Percentiles rank a stretch among this genome's conserved stretches.
These are phyloP conservation scores for Fusarium vanettenii DNA, from an alignment of 2,329 filamentous ascomycete species.

Conservation along the genomic window DNA sequence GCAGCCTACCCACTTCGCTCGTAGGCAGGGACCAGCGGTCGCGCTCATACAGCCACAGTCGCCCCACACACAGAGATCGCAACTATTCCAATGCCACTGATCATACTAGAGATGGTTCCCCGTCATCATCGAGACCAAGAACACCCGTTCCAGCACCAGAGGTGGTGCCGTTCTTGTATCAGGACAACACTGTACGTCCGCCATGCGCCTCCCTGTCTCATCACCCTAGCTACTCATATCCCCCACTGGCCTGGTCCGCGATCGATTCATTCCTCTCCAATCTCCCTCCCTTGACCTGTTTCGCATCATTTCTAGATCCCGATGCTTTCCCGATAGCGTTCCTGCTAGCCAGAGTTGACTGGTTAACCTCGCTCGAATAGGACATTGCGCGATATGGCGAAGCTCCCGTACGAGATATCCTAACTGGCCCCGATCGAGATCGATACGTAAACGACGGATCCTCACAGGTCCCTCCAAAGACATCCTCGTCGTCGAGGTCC, in stretches of 20 bases:
- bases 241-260: conserved; percentile 14
- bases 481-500: conserved; percentile 71
- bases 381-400: conserved; percentile 83
- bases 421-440: conserved; percentile 76
- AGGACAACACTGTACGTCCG: conserved; percentile 76
- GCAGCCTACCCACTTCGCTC: conserved; percentile 66
- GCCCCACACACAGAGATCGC: conserved; percentile 73
- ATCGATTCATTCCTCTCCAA: conserved; percentile 29
- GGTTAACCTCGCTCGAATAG: conserved; percentile 53
- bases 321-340: not conserved
- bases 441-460: conserved; percentile 67
- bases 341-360: conserved; percentile 20
- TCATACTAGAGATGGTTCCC: conserved; percentile 79
- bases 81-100: conserved; percentile 84
- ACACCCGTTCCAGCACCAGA: conserved; percentile 92
- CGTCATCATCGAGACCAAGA: conserved; percentile 79
- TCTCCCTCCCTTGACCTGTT: conserved; percentile 19
- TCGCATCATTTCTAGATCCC: conserved; percentile 16
- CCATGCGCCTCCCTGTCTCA: conserved; percentile 40
- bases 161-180: conserved; percentile 97
- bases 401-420: conserved; percentile 77
- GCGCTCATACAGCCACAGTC: conserved; percentile 70
- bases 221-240: conserved; percentile 20
- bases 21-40: conserved; percentile 69
- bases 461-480: conserved; percentile 65